phyloP scores from a whole-genome alignment of 2,329 filamentous ascomycete genomes.

The Penicillium hesseltinei region DNA sequence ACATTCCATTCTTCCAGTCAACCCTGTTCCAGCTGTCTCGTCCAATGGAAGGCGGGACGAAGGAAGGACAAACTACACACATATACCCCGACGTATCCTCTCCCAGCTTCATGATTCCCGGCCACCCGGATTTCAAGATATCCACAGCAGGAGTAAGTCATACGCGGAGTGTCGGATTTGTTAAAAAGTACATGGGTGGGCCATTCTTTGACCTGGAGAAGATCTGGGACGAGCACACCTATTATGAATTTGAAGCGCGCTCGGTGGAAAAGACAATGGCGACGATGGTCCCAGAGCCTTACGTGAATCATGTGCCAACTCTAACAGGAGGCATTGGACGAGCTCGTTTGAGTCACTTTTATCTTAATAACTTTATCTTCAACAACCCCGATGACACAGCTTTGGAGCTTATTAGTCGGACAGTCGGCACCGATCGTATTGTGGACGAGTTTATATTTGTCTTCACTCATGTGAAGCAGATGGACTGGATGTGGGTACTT shows the following conservation, averaged over 20 bases:
- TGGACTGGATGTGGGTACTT: slow-evolving; percentile 66
- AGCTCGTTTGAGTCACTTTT: slow-evolving; percentile 62
- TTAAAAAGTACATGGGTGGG: slow-evolving; percentile 62
- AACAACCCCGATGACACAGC: slow-evolving; percentile 66
- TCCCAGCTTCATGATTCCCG: slow-evolving; percentile 51
- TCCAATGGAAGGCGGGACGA: background rate
- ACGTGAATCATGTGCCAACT: slow-evolving; percentile 75
- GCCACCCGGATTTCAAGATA: slow-evolving; percentile 52
- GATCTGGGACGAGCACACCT: slow-evolving; percentile 77
- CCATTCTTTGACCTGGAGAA: slow-evolving; percentile 72
- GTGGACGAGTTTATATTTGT: slow-evolving; percentile 69
- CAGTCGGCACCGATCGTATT: slow-evolving; percentile 68
- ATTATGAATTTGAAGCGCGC: slow-evolving; percentile 67
- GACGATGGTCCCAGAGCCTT: slow-evolving; percentile 78
- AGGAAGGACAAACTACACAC: slow-evolving; percentile 26
- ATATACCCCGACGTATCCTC: slow-evolving; percentile 48
- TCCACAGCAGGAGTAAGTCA: slow-evolving; percentile 61
- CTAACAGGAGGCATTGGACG: slow-evolving; percentile 69
- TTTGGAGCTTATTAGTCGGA: slow-evolving; percentile 69
- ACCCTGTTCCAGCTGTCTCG: slow-evolving; percentile 22
- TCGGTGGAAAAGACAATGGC: slow-evolving; percentile 71
- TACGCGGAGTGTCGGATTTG: slow-evolving; percentile 62
- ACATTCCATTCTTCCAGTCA: background rate
- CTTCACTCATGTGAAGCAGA: slow-evolving; percentile 60
- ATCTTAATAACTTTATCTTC: slow-evolving; percentile 71